These are phyloP conservation scores for Arxiozyma heterogenica DNA, from an alignment of 1,139 yeast genomes.

Conservation along the genomic window DNA sequence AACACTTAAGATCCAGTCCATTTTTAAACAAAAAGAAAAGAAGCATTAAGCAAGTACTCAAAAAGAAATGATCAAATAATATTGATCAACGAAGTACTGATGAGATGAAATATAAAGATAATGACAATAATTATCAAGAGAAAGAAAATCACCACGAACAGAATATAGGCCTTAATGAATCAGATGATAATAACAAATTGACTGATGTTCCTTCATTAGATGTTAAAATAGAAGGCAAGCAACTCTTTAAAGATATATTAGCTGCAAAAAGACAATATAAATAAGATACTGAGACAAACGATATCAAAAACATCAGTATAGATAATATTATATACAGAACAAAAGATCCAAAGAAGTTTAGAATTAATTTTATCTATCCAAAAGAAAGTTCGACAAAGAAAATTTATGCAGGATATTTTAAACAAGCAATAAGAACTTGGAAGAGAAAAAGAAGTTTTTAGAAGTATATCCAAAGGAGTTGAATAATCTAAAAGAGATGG, in stretches of 20 bases:
- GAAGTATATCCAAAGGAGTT: constrained; percentile 4
- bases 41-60: neutral
- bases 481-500: constrained; percentile 1
- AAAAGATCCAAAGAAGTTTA: neutral
- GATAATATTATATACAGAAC: neutral
- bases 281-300: neutral
- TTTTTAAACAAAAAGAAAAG: neutral
- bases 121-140: neutral
- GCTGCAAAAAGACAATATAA: neutral
- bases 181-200: neutral
- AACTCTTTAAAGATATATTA: neutral
- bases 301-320: neutral
- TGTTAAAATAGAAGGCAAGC: too few relatives aligned
- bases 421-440: constrained; percentile 3
- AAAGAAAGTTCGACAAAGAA: neutral
- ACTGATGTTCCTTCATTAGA: neutral
- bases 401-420: neutral
- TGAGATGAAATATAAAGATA: neutral
- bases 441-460: neutral
- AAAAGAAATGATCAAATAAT: neutral
- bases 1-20: neutral
- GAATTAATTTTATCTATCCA: neutral
- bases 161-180: neutral
- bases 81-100: neutral
- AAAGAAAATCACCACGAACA: neutral